A percentile compares a stretch with the other conserved stretches of the same genome.
Conservation (phyloP, 2,329 filamentous ascomycete genomes). For the Claviceps sp. region DNA sequence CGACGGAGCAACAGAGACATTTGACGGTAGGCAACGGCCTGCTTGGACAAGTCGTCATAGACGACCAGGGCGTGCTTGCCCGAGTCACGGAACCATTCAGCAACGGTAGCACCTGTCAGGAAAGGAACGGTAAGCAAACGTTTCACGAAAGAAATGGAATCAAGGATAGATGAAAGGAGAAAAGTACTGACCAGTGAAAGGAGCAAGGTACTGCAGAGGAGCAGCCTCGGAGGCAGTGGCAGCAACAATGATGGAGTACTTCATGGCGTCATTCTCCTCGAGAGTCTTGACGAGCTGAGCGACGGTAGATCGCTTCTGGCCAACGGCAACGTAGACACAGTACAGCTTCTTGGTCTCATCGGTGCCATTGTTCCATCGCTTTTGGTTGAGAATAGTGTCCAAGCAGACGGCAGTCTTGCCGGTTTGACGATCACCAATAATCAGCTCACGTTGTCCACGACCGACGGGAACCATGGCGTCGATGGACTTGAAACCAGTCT, state of each 20-base stretch:
- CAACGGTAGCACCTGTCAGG: conserved; percentile 28
- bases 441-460: conserved; percentile 99
- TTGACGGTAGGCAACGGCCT: conserved; percentile 95
- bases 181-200: conserved; percentile 57
- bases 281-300: conserved; percentile 99
- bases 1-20: conserved; percentile 97
- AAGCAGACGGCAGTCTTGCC: conserved; percentile 98
- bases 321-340: conserved; percentile 97
- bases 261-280: conserved; percentile 99
- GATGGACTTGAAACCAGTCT: conserved; percentile 98
- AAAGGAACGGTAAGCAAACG: background rate
- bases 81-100: conserved; percentile 67
- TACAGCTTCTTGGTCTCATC: conserved; percentile 98
- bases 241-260: conserved; percentile 88
- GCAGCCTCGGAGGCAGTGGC: conserved; percentile 96
- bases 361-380: conserved; percentile 79
- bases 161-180: background rate
- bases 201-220: conserved; percentile 85
- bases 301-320: conserved; percentile 98
- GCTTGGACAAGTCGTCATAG: conserved; percentile 94
- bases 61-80: conserved; percentile 83
- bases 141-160: no score
- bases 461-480: conserved; percentile 99
- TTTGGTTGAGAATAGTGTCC: conserved; percentile 98
- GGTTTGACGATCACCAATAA: conserved; percentile 99